Percentiles rank a stretch among this genome's conserved stretches.
These are phyloP conservation scores for Wallemia hederae DNA, from an alignment of 1,284 basidiomycete species.

Conservation along the genomic window DNA sequence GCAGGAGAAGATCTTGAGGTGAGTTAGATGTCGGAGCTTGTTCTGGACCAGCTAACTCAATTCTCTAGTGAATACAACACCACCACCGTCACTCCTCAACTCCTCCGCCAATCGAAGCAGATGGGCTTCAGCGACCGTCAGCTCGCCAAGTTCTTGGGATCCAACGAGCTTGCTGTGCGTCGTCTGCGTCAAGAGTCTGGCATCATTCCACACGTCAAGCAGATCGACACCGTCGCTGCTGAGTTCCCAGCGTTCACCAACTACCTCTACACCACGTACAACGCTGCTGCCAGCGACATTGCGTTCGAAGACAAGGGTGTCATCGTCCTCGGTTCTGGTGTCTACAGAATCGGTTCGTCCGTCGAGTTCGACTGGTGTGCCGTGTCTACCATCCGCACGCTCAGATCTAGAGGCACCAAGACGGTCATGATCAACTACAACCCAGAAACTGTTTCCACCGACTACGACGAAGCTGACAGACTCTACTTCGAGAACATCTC, in stretches of 20 bases:
- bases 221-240: slow-evolving; percentile 94
- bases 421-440: slow-evolving; percentile 99
- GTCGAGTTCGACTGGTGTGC: slow-evolving; percentile 99
- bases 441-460: slow-evolving; percentile 93
- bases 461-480: slow-evolving; percentile 94
- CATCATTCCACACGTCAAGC: slow-evolving; percentile 80
- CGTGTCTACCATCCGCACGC: slow-evolving; percentile 77
- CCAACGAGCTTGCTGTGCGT: slow-evolving; percentile 67
- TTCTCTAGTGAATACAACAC: slow-evolving; percentile 31
- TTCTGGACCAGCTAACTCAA: slow-evolving; percentile 3
- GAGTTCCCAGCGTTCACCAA: slow-evolving; percentile 98
- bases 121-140: slow-evolving; percentile 87
- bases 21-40: slow-evolving; percentile 13
- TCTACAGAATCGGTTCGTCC: slow-evolving; percentile 92
- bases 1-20: slow-evolving; percentile 49
- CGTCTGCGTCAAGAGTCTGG: slow-evolving; percentile 52
- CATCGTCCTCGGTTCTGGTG: slow-evolving; percentile 91
- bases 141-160: slow-evolving; percentile 46
- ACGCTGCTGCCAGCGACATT: slow-evolving; percentile 73
- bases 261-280: slow-evolving; percentile 95
- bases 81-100: slow-evolving; percentile 31
- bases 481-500: slow-evolving; percentile 98
- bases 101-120: slow-evolving; percentile 66
- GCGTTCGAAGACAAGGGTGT: slow-evolving; percentile 68
- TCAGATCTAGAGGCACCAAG: slow-evolving; percentile 75